Percentiles rank a stretch among this genome's conserved stretches.
phyloP scores from a whole-genome alignment of 768 basidiomycete genomes.

The Leccinum incarnatum region DNA sequence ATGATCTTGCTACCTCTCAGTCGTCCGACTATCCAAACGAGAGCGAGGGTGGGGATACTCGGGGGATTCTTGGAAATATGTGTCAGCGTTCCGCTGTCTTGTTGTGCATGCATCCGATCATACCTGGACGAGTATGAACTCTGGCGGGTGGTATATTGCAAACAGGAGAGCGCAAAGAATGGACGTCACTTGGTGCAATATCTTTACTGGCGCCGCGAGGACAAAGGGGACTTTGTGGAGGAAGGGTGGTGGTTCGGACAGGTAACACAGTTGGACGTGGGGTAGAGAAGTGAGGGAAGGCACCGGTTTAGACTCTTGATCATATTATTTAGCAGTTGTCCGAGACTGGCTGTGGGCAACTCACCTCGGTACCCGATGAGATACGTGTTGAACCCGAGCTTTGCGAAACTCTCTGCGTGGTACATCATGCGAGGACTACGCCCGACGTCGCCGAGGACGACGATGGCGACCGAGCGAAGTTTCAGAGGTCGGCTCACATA shows the following conservation, averaged over 20 bases:
- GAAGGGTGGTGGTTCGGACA: constrained; percentile 59
- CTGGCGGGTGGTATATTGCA: constrained; percentile 62
- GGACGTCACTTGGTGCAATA: constrained; percentile 61
- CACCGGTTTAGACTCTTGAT: constrained; percentile 71
- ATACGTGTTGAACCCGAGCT: constrained; percentile 71
- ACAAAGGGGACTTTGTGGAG: constrained; percentile 60
- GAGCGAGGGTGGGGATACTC: constrained; percentile 86
- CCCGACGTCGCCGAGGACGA: constrained; percentile 95
- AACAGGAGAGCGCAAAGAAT: constrained; percentile 64
- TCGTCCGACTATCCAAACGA: constrained; percentile 72
- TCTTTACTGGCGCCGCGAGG: constrained; percentile 77
- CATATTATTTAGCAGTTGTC: too few relatives aligned
- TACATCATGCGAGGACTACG: constrained; percentile 99
- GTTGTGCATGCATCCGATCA: constrained; percentile 19
- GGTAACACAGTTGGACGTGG: constrained; percentile 61
- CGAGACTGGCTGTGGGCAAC: constrained; percentile 12
- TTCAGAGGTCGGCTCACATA: constrained; percentile 28
- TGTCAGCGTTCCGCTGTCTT: background rate
- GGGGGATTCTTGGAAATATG: constrained; percentile 78
- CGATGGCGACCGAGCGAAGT: constrained; percentile 74
- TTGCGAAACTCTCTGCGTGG: constrained; percentile 90
- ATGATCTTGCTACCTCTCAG: constrained; percentile 81
- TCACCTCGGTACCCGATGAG: constrained; percentile 85
- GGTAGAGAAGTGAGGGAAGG: constrained; percentile 68
- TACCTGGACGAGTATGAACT: constrained; percentile 90